phyloP scores from a whole-genome alignment of 2,329 filamentous ascomycete genomes.

The Fusarium zealandicum region DNA sequence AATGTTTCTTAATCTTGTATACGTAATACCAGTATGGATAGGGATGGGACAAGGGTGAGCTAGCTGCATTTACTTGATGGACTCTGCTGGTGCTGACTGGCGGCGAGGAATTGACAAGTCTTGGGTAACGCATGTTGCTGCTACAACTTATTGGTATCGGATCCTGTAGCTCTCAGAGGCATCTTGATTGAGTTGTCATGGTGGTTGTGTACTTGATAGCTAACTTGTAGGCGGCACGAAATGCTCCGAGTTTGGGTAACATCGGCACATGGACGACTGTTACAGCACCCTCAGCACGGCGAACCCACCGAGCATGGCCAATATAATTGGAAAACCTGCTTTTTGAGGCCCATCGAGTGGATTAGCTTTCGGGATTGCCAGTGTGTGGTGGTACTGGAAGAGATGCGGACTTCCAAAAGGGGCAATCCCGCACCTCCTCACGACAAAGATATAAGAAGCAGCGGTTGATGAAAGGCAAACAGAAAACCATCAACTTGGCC shows the following conservation, averaged over 20 bases:
- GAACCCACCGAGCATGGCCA: neutral
- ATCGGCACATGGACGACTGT: neutral
- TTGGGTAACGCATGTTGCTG: neutral
- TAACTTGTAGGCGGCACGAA: neutral
- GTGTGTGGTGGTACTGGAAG: slow-evolving; percentile 1
- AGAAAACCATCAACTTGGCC: neutral
- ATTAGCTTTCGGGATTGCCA: neutral
- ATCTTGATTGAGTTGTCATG: neutral
- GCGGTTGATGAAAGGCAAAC: neutral
- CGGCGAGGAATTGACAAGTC: slow-evolving; percentile 15
- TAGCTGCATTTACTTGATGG: slow-evolving; percentile 11
- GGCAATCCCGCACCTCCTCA: slow-evolving; percentile 39
- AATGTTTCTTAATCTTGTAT: slow-evolving; percentile 33
- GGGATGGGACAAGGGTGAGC: slow-evolving; percentile 14
- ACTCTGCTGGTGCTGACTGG: slow-evolving; percentile 22
- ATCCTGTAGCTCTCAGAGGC: too few species aligned
- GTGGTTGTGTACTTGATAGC: neutral
- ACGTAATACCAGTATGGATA: slow-evolving; percentile 35
- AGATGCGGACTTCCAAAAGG: slow-evolving; percentile 42
- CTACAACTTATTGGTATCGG: neutral
- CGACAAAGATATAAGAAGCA: slow-evolving; percentile 31
- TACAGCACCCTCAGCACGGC: neutral
- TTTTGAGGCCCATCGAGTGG: slow-evolving; percentile 4
- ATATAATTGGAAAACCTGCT: neutral
- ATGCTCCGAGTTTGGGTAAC: slow-evolving; percentile 14